phyloP scores from a whole-genome alignment of 345 rosid species.

The Lepidium aucheri region DNA sequence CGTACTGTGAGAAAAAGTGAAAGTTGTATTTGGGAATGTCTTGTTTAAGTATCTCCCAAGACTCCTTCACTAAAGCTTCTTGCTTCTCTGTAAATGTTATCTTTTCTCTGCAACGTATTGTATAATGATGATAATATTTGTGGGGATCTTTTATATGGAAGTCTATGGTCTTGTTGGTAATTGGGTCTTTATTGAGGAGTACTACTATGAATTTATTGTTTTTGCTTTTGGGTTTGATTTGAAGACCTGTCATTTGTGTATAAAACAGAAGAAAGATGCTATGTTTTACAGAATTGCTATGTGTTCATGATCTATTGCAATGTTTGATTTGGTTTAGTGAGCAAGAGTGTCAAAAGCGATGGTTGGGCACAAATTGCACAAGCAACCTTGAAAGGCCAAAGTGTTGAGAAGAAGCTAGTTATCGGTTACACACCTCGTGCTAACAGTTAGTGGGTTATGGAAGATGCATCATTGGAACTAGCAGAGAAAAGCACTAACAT shows the following conservation, averaged over 20 bases:
- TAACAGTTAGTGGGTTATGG: no score
- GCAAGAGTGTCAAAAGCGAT: constrained; percentile 27
- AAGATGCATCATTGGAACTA: constrained; percentile 97
- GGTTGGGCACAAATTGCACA: constrained; percentile 68
- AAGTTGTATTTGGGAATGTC: constrained; percentile 42
- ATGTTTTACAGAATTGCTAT: background rate
- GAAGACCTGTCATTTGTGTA: background rate
- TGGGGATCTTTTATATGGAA: background rate
- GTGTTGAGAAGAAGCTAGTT: constrained; percentile 23
- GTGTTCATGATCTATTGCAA: background rate
- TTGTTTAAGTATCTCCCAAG: constrained; percentile 55
- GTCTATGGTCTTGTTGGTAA: constrained; percentile 5
- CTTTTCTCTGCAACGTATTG: constrained; percentile 27
- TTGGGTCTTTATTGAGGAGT: background rate
- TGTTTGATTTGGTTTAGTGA: constrained; percentile 2
- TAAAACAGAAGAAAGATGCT: no score
- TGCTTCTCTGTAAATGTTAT: constrained; percentile 49
- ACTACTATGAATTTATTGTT: background rate
- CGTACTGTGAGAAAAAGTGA: constrained; percentile 36
- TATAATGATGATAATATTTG: background rate
- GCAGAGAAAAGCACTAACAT: constrained; percentile 53
- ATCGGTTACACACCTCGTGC: no score
- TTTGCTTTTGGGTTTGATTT: background rate
- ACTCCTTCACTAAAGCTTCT: constrained; percentile 56
- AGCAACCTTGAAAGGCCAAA: constrained; percentile 76